These are phyloP conservation scores for Saccharomycopsis microspora DNA, from an alignment of 805 yeast genomes.

Conservation along the genomic window DNA sequence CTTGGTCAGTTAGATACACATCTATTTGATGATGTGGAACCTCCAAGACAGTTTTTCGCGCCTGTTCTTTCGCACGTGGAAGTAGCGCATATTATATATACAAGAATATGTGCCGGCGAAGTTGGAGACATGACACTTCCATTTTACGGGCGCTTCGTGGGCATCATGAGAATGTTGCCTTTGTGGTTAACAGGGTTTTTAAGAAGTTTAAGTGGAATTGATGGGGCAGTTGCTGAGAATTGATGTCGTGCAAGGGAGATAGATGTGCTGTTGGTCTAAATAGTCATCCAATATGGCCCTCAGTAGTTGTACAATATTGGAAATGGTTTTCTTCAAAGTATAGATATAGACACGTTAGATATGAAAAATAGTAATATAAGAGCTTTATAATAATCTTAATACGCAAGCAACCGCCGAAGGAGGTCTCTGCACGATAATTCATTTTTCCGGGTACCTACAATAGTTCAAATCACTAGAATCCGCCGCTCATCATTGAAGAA, in stretches of 20 bases:
- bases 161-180: constrained; percentile 27
- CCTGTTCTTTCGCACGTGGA: constrained; percentile 27
- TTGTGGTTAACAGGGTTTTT: constrained; percentile 22
- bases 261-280: neutral
- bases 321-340: no score
- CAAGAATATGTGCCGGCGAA: constrained; percentile 23
- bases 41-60: constrained; percentile 28
- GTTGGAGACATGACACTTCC: constrained; percentile 29
- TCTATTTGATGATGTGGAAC: constrained; percentile 30
- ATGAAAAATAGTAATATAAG: no score
- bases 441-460: no score
- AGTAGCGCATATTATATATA: constrained; percentile 24
- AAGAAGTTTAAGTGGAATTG: constrained; percentile 16
- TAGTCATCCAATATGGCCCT: neutral
- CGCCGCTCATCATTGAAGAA: no score
- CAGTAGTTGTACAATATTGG: neutral
- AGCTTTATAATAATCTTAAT: no score
- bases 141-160: constrained; percentile 30
- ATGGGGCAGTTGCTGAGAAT: constrained; percentile 1
- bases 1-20: constrained; percentile 33
- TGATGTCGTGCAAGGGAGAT: neutral
- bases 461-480: no score
- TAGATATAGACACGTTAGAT: no score
- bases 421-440: no score
- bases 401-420: no score